phyloP scores from a whole-genome alignment of 2,329 filamentous ascomycete genomes.

The Stagonosporopsis cucurbitacearum region DNA sequence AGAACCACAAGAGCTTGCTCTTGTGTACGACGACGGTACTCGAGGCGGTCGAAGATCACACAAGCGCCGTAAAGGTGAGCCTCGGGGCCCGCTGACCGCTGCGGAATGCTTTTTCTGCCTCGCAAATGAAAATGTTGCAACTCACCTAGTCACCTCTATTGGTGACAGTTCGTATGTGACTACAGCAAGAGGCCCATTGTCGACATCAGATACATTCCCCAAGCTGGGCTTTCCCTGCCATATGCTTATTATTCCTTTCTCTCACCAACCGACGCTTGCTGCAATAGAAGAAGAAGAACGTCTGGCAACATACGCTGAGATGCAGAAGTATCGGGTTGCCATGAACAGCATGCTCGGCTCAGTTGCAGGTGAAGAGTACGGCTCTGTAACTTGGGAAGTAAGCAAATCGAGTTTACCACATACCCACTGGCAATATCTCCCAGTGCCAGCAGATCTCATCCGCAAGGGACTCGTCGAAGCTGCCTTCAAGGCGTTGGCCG shows the following conservation, averaged over 20 bases:
- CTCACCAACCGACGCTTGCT: constrained; percentile 77
- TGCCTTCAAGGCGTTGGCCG: constrained; percentile 85
- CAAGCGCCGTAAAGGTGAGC: constrained; percentile 48
- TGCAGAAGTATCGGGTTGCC: constrained; percentile 78
- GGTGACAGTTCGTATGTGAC: constrained; percentile 88
- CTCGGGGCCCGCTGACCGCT: constrained; percentile 56
- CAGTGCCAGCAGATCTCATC: constrained; percentile 72
- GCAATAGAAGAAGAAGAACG: constrained; percentile 67
- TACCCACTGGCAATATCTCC: constrained; percentile 91
- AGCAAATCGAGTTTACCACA: constrained; percentile 82
- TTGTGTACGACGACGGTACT: constrained; percentile 46
- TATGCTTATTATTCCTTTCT: constrained; percentile 87
- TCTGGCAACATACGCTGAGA: constrained; percentile 73
- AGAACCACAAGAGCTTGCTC: constrained; percentile 41
- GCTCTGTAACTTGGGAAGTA: constrained; percentile 91
- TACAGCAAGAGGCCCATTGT: constrained; percentile 88
- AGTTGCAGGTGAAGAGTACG: constrained; percentile 64
- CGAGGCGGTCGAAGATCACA: constrained; percentile 47
- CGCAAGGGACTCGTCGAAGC: constrained; percentile 79
- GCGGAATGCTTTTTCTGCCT: constrained; percentile 95
- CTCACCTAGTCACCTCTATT: constrained; percentile 89
- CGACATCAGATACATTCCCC: constrained; percentile 72
- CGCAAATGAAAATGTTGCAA: constrained; percentile 81
- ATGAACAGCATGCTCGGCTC: constrained; percentile 78
- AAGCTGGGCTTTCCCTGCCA: constrained; percentile 80